Evolutionary conservation across 345 rosid species (phyloP), one percentile per base, ranked within the genome.

Genomic region (Anastatica hierochuntica): DNA sequence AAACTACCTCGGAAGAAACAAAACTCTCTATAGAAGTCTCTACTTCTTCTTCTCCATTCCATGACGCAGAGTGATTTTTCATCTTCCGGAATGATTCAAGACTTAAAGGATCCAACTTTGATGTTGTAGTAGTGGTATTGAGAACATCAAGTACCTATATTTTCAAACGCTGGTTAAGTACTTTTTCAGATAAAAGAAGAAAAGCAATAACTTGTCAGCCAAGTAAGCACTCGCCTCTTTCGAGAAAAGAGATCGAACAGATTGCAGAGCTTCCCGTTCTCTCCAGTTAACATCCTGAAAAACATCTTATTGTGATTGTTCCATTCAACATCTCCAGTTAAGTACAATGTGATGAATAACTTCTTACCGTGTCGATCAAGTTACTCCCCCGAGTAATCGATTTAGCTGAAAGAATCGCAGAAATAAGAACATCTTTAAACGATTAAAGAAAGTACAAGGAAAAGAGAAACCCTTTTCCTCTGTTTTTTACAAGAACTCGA

Each of bases 241-340:
- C 0, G 85, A 69, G 74, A 87, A 69, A 64, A 90, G 62, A 43
- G 82, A 57, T 40, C 61, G 80, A 34, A 84, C 37, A 39, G 78
- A 74, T 61, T 77, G 65, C 56, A 78, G 14, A 21, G 85, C 85
- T 57, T 74, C 60, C 53, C 55, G 67, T 51, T 87, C 89, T 64
- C 95, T 83, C 98, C 94, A 90, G 71, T 74, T 69, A 67, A 71
- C 49, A 41, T 59, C 75, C 97, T 89, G 81, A 65, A 75, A 24
- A 24, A 24, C n/a, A n/a, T n/a, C n/a, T n/a, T n/a, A n/a, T n/a
- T n/a, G n/a, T n/a, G n/a, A n/a, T n/a, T n/a, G n/a, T n/a, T n/a
- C n/a, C n/a, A n/a, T n/a, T n/a, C n/a, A n/a, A n/a, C n/a, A n/a
- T n/a, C n/a, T n/a, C n/a, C n/a, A n/a, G n/a, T n/a, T n/a, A n/a